These are phyloP conservation scores for Candida sakaeoensis DNA, from an alignment of 805 yeast species.

Conservation along the genomic window DNA sequence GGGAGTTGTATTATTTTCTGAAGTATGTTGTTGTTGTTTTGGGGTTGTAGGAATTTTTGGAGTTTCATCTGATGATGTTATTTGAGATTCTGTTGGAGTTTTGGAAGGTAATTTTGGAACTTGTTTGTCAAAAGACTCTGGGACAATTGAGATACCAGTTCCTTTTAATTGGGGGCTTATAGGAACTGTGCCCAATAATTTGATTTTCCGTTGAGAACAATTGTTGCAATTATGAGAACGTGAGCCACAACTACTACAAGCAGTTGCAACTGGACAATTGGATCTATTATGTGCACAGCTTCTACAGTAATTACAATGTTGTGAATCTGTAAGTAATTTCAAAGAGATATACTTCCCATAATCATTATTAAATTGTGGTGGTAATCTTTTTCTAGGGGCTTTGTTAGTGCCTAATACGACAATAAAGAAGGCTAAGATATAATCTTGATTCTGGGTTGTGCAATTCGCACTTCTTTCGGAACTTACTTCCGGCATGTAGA, in stretches of 20 bases:
- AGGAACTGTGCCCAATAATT: background rate
- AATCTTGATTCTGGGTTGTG: background rate
- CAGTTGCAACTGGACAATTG: background rate
- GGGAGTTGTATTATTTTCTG: too few relatives aligned
- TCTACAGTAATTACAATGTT: slow-evolving; percentile 1
- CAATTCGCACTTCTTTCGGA: background rate
- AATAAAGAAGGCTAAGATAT: background rate
- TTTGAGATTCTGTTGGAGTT: too few relatives aligned
- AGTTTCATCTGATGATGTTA: too few relatives aligned
- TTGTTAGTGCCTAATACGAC: background rate
- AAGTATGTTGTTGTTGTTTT: background rate
- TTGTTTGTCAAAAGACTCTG: too few relatives aligned
- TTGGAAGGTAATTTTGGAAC: too few relatives aligned
- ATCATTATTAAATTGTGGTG: background rate
- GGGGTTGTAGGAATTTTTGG: too few relatives aligned
- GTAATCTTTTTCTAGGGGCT: background rate
- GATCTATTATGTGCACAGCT: background rate
- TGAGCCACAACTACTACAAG: background rate
- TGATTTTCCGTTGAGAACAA: background rate
- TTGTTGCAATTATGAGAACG: background rate
- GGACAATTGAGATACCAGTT: too few relatives aligned
- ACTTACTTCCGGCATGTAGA: background rate
- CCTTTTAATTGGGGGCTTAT: background rate
- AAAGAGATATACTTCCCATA: background rate
- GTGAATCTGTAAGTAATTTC: background rate